Percentiles rank a stretch among this genome's conserved stretches.
Conservation (phyloP, 2,329 filamentous ascomycete species). For the Fusarium denticulatum region DNA sequence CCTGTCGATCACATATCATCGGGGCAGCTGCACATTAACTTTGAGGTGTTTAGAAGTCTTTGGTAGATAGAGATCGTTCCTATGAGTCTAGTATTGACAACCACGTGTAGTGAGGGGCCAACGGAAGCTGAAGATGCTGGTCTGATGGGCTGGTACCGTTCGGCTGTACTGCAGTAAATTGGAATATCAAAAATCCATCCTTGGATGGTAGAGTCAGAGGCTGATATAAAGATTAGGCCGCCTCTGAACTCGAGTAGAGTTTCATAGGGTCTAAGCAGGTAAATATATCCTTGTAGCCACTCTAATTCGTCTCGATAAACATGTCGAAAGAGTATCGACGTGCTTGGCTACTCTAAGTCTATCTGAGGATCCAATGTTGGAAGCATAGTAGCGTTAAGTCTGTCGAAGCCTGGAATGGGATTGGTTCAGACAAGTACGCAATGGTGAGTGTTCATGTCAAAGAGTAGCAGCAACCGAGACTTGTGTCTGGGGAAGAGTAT, state of each 20-base stretch:
- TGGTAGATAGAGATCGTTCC: background rate
- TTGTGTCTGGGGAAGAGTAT: background rate
- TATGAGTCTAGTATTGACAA: background rate
- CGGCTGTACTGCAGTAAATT: background rate
- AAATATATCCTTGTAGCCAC: too few relatives aligned
- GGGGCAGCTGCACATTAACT: background rate
- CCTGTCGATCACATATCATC: background rate
- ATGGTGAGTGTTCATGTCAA: background rate
- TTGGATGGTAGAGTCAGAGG: too few relatives aligned
- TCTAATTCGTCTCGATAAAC: background rate
- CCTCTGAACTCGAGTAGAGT: too few relatives aligned
- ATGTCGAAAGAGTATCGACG: background rate
- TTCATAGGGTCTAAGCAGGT: too few relatives aligned
- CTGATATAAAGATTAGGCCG: too few relatives aligned
- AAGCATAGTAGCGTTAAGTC: background rate
- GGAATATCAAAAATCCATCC: background rate
- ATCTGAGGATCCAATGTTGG: background rate
- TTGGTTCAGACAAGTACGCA: background rate
- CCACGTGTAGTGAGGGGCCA: background rate
- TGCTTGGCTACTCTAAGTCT: background rate
- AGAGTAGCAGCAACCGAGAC: background rate
- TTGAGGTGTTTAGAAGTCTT: background rate
- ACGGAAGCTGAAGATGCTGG: background rate
- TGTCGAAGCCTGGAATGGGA: background rate
- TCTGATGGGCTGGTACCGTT: background rate